Conservation (phyloP, 2,329 filamentous ascomycete genomes). For the Onygenales sp. region DNA sequence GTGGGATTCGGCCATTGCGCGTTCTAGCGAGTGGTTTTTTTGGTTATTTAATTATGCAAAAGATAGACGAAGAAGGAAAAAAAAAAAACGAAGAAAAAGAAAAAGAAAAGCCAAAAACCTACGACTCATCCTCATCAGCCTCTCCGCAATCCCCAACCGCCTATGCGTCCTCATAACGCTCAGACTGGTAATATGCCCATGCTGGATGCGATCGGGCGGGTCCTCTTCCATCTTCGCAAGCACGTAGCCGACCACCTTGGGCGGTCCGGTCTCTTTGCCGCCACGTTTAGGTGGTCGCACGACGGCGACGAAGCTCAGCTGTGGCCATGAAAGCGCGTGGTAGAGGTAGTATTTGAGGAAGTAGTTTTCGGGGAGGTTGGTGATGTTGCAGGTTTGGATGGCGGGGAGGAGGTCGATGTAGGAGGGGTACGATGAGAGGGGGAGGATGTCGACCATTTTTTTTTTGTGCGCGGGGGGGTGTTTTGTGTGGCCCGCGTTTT, state of each 20-base stretch:
- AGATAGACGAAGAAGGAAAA: constrained; percentile 1
- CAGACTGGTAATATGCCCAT: constrained; percentile 92
- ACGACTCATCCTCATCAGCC: constrained; percentile 95
- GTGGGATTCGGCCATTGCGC: constrained; percentile 95
- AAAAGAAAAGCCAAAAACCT: constrained; percentile 31
- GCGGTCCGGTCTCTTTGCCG: constrained; percentile 52
- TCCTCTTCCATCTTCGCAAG: constrained; percentile 99
- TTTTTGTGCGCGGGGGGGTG: not conserved
- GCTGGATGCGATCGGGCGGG: constrained; percentile 76
- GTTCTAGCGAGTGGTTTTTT: constrained; percentile 45
- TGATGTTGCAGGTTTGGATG: constrained; percentile 96
- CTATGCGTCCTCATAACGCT: constrained; percentile 96
- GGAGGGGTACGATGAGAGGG: constrained; percentile 36
- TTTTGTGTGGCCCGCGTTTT: not conserved
- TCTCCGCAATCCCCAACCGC: constrained; percentile 84
- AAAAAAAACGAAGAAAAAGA: constrained; percentile 3
- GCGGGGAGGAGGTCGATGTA: constrained; percentile 79
- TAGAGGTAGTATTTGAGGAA: constrained; percentile 99
- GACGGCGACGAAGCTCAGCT: constrained; percentile 92
- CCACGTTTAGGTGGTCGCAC: constrained; percentile 73
- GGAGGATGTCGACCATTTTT: constrained; percentile 41
- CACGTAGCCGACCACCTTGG: constrained; percentile 98
- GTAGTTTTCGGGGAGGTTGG: constrained; percentile 98
- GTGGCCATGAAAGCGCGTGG: constrained; percentile 95
- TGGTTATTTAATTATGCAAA: not conserved